phyloP scores from a whole-genome alignment of 225 moss, liverwort and hornwort species.

The Marchantia paleacea region DNA sequence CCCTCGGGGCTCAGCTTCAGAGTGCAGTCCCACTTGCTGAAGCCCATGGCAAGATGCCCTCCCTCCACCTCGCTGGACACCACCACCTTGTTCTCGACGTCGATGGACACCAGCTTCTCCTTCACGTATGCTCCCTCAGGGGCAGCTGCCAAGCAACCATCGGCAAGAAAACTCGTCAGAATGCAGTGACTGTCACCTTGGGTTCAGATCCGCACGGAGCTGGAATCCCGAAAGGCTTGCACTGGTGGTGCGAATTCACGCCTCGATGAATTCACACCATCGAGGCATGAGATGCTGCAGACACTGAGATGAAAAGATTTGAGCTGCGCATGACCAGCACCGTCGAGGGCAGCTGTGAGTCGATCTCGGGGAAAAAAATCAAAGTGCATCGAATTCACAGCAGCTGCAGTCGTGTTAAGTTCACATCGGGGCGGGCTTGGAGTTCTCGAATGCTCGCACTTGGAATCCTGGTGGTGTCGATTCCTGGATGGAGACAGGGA shows the following conservation, averaged over 20 bases:
- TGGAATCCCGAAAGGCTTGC: neutral
- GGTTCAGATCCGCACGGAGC: neutral
- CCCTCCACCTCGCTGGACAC: conserved; percentile 26
- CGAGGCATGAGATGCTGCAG: neutral
- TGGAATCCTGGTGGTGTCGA: no score
- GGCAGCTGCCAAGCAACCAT: conserved; percentile 2
- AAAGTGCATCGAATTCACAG: no score
- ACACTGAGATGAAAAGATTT: neutral
- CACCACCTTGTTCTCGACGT: conserved; percentile 12
- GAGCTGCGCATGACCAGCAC: no score
- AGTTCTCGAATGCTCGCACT: no score
- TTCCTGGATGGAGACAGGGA: no score
- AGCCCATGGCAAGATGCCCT: conserved; percentile 34
- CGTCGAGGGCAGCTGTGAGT: no score
- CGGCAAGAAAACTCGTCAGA: neutral
- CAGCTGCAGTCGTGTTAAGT: no score
- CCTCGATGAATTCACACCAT: neutral
- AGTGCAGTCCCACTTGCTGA: conserved; percentile 25
- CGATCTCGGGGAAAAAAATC: no score
- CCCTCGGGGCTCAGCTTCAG: conserved; percentile 17
- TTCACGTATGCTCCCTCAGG: conserved; percentile 27
- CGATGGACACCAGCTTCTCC: conserved; percentile 28
- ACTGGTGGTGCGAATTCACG: no score
- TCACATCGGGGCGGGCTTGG: no score
- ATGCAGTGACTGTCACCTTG: neutral